Percentiles rank a stretch among this genome's conserved stretches.
Evolutionary conservation across 1,284 basidiomycete genomes (phyloP).

Genomic region (Apiotrichum gamsii): DNA sequence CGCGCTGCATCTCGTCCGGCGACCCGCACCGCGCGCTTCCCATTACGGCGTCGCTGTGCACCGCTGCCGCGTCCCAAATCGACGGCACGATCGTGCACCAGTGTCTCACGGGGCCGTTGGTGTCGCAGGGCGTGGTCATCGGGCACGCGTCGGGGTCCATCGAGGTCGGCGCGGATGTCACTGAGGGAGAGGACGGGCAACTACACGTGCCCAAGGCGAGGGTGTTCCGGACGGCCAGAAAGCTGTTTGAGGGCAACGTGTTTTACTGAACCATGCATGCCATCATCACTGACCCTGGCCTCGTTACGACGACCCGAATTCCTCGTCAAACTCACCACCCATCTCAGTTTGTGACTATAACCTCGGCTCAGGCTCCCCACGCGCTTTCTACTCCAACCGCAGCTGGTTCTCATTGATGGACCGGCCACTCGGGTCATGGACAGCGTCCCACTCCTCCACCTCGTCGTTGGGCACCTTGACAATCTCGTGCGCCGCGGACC

Average conservation of each 20-base stretch:
- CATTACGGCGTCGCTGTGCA: slow-evolving; percentile 65
- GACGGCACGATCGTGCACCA: slow-evolving; percentile 54
- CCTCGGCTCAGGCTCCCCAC: too few relatives aligned
- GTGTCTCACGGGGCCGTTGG: slow-evolving; percentile 27
- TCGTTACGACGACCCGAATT: too few relatives aligned
- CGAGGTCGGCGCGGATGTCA: slow-evolving; percentile 54
- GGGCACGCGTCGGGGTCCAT: slow-evolving; percentile 61
- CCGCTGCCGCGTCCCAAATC: slow-evolving; percentile 59
- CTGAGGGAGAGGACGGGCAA: slow-evolving; percentile 17
- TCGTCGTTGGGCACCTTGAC: slow-evolving; percentile 19
- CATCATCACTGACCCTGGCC: too few relatives aligned
- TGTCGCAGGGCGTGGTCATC: slow-evolving; percentile 49
- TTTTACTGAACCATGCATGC: too few relatives aligned
- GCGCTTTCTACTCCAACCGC: too few relatives aligned
- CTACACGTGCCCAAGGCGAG: slow-evolving; percentile 55
- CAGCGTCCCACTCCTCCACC: slow-evolving; percentile 19
- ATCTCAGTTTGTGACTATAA: too few relatives aligned
- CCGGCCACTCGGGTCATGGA: slow-evolving; percentile 16
- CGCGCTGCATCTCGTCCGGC: slow-evolving; percentile 65
- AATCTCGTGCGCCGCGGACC: slow-evolving; percentile 23
- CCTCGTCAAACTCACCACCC: too few relatives aligned
- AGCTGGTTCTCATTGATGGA: not conserved
- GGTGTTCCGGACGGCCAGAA: slow-evolving; percentile 61
- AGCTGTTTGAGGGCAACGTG: slow-evolving; percentile 62
- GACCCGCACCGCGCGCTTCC: slow-evolving; percentile 65